A percentile compares a stretch with the other conserved stretches of the same genome.
These are phyloP conservation scores for Litchi chinensis DNA, from an alignment of 345 rosid species.

Conservation along the genomic window DNA sequence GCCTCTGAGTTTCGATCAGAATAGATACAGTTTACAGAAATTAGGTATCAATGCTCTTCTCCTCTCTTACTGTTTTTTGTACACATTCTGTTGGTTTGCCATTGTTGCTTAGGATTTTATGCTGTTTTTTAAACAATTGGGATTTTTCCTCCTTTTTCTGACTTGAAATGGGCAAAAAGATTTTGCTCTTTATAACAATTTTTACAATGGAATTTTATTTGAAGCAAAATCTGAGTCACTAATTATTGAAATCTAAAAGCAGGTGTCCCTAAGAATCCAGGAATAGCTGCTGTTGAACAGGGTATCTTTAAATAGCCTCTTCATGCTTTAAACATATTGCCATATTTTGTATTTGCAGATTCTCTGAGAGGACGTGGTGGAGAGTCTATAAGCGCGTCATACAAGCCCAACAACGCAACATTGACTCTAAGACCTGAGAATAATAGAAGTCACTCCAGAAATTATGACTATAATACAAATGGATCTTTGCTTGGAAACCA, in stretches of 20 bases:
- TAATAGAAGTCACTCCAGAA: slow-evolving; percentile 26
- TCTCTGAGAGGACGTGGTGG: slow-evolving; percentile 24
- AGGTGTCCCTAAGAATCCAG: not conserved
- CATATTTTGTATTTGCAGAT: slow-evolving; percentile 29
- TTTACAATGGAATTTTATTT: not conserved
- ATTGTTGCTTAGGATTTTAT: not conserved
- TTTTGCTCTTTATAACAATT: not conserved
- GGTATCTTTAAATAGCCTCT: not conserved
- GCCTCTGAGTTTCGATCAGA: slow-evolving; percentile 31
- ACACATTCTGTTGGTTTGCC: not conserved
- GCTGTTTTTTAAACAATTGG: not conserved
- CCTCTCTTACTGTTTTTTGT: not conserved
- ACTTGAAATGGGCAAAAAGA: not conserved
- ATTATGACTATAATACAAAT: slow-evolving; percentile 27
- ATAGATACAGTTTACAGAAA: slow-evolving; percentile 31
- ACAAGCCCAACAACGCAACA: slow-evolving; percentile 20
- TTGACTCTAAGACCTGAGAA: slow-evolving; percentile 32
- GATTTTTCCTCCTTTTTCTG: not conserved
- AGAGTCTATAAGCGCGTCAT: slow-evolving; percentile 28
- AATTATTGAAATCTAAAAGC: not conserved
- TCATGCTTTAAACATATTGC: not conserved
- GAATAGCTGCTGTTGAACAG: not conserved
- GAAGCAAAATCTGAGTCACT: not conserved
- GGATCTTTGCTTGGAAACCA: slow-evolving; percentile 34
- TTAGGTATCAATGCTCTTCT: slow-evolving; percentile 32